Evolutionary conservation across 306 rosid genomes (phyloP), one percentile per base, ranked within the genome.

Genomic region (Sophora flavescens): DNA sequence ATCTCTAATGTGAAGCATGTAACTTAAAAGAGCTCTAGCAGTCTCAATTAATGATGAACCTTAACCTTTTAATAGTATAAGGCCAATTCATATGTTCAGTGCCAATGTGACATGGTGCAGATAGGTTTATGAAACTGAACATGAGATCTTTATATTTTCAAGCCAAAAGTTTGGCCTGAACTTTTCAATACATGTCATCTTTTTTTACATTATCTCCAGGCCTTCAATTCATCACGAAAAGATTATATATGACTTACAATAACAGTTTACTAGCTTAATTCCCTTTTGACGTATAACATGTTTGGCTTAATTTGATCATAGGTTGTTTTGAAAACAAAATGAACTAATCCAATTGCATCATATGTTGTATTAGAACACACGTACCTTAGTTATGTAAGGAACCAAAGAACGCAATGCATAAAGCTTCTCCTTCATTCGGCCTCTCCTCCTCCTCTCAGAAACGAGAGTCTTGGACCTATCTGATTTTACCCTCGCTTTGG

Each of bases 301-400:
- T 44, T 44, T 44, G 3, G 50, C 10, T 30, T 1, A 28, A 1
- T 42, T 44, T 44, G 50, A 44, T 44, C 50, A 44, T 44, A 44
- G 11, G 4, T 44, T 9, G 11, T 44, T 44, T 10, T 44, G 4
- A 44, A 44, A 0, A 11, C 14, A 44, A 44, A 44, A 44, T 11
- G 11, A 44, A 44, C 14, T 44, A 44, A 44, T 44, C 14, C 5
- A 44, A 11, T 12, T 44, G 10, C 50, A 44, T 44, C n/a, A 10
- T 44, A 44, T 44, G 2, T 44, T 44, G 44, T 30, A 30, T 30
- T 30, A 16, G 9, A 22, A 22, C 22, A 22, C 22, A 22, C 22
- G 22, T 83, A 94, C 99, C 91, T 95, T 92, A 8, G 95, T 88
- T 64, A 95, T 95, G 82, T 89, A 90, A 17, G 99, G 99, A 82